A percentile compares a stretch with the other conserved stretches of the same genome.
phyloP scores from a whole-genome alignment of 306 rosid genomes.

The Fragaria iinumae region DNA sequence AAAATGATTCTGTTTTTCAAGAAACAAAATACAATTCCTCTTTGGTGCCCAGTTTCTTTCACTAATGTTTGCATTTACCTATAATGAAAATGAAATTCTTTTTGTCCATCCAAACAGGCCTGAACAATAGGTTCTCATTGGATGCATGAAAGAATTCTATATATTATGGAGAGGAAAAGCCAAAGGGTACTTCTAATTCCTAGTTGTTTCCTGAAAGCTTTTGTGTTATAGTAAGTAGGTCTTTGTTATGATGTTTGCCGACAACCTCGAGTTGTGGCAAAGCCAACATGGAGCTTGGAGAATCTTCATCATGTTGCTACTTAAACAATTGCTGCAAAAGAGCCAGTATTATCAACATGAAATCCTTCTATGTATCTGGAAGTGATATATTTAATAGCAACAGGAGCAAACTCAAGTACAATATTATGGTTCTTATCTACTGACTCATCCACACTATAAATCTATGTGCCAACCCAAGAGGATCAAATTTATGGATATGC shows the following conservation, averaged over 20 bases:
- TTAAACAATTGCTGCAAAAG: slow-evolving; percentile 20
- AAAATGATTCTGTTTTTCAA: background rate
- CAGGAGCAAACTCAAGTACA: slow-evolving; percentile 1
- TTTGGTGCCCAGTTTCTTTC: background rate
- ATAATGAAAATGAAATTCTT: background rate
- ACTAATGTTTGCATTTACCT: background rate
- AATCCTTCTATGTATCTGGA: slow-evolving; percentile 14
- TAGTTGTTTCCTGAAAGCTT: slow-evolving; percentile 10
- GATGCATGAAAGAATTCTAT: slow-evolving; percentile 25
- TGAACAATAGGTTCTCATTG: slow-evolving; percentile 16
- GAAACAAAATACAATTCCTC: background rate
- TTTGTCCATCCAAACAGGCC: background rate
- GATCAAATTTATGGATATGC: slow-evolving; percentile 8
- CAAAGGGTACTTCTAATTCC: slow-evolving; percentile 1
- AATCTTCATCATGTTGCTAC: slow-evolving; percentile 48
- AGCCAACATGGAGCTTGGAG: slow-evolving; percentile 38
- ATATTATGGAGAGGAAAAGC: background rate
- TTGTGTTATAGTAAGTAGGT: background rate
- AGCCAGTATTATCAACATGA: slow-evolving; percentile 30
- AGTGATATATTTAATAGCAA: slow-evolving; percentile 6
- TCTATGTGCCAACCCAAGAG: background rate
- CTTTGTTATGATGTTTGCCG: slow-evolving; percentile 35
- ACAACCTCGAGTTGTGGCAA: slow-evolving; percentile 42
- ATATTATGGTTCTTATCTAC: slow-evolving; percentile 1
- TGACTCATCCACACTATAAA: background rate